Evolutionary conservation across 768 basidiomycete species (phyloP).

Genomic region (Agrocybe praecox): DNA sequence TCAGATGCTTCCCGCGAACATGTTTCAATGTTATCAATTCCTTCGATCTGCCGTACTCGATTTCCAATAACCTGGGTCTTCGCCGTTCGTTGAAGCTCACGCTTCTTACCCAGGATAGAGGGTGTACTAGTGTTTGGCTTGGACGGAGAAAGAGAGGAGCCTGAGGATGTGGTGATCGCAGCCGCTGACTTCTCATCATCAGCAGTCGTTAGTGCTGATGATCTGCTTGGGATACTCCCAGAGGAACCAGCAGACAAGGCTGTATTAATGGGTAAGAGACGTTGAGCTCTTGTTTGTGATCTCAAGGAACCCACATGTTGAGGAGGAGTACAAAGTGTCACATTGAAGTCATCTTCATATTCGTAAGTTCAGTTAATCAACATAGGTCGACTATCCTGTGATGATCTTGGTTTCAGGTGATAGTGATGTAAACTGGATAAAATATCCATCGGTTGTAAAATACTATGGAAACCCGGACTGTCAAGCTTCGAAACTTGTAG

Average conservation of each 20-base stretch:
- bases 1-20: slow-evolving; percentile 13
- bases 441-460: too few relatives aligned
- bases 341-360: too few relatives aligned
- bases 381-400: too few relatives aligned
- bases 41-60: slow-evolving; percentile 23
- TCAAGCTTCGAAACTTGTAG: too few relatives aligned
- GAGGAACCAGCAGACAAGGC: slow-evolving; percentile 17
- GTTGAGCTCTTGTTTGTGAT: slow-evolving; percentile 19
- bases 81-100: slow-evolving; percentile 32
- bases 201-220: slow-evolving; percentile 36
- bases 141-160: slow-evolving; percentile 38
- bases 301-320: slow-evolving; percentile 23
- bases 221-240: slow-evolving; percentile 28
- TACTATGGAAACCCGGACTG: too few relatives aligned
- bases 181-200: slow-evolving; percentile 37
- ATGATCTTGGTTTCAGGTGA: too few relatives aligned
- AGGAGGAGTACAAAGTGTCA: too few relatives aligned
- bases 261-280: slow-evolving; percentile 16
- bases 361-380: too few relatives aligned
- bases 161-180: slow-evolving; percentile 41
- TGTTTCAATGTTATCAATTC: slow-evolving; percentile 3
- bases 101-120: slow-evolving; percentile 45
- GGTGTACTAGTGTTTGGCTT: slow-evolving; percentile 30
- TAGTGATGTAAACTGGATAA: too few relatives aligned
- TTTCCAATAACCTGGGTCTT: slow-evolving; percentile 15